Evolutionary conservation across 2,329 filamentous ascomycete species (phyloP).

Genomic region (Diaporthe citriasiana): DNA sequence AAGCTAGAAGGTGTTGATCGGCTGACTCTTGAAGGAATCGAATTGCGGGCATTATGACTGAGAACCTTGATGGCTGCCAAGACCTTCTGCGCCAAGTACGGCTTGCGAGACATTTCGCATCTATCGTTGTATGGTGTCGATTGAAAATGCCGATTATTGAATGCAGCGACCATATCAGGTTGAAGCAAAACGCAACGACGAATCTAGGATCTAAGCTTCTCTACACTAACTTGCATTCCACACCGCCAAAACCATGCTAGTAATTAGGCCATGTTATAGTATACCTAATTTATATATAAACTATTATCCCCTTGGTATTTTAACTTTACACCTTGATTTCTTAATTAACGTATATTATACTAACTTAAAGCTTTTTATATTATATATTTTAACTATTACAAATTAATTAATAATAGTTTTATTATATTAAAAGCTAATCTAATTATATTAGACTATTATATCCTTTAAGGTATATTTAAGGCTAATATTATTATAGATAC

Average conservation of each 20-base stretch:
- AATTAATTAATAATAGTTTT: background rate
- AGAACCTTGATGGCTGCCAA: constrained; percentile 4
- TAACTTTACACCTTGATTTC: too few relatives aligned
- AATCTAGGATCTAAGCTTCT: too few relatives aligned
- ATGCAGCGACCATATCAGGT: background rate
- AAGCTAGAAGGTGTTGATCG: background rate
- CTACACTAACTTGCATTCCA: too few relatives aligned
- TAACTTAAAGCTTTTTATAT: background rate
- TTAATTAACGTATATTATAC: background rate
- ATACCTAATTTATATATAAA: too few relatives aligned
- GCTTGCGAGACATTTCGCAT: background rate
- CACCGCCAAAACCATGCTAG: too few relatives aligned
- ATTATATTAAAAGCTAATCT: background rate
- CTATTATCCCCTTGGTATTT: too few relatives aligned
- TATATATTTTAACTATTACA: background rate
- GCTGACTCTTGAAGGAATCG: background rate
- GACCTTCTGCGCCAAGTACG: background rate
- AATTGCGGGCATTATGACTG: background rate
- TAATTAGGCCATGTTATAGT: too few relatives aligned
- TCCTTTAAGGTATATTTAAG: background rate
- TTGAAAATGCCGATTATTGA: too few relatives aligned
- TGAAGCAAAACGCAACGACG: too few relatives aligned
- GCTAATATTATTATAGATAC: background rate
- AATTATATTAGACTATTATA: background rate
- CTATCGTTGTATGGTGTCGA: background rate